Base-by-base conservation (phyloP, 2,329 filamentous ascomycete species). In the Fusarium oligoseptatum region DNA sequence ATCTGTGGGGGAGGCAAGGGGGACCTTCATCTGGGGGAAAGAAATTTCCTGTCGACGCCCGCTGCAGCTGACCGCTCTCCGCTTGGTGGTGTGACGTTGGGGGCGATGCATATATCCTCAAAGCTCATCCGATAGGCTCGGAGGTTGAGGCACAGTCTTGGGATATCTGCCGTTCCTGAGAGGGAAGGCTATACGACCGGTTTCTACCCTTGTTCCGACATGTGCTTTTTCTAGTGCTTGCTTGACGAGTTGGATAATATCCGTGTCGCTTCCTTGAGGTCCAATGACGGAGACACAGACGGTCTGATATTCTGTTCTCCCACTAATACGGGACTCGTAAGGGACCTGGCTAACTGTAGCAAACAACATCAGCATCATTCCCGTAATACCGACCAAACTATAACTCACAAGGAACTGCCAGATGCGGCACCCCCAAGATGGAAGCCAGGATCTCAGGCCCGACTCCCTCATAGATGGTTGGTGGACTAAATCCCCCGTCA, bases 331-430 rank as follows among this genome's bases (percentile, higher is more conserved):
- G 14, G 81, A 83, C 17, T 78, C 45, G 37, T 83, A 82, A 1
- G 80, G 72, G 8, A 78, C 52, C 60, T 84, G 80, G 0, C 76
- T 76, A 41, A 83, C 82, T 82, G 27, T 32, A 41, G 15, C 17
- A 43, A 10, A 32, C 27, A 50, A 36, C 36, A 63, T 78, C 55
- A 79, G 66, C 17, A 64, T 12, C 22, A 45, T 39, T 41, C 43
- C n/a, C 1, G 4, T 2, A n/a, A 60, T 29, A 39, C 56, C 20
- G 14, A 9, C 4, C 20, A 62, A 8, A 24, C 2, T 17, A 12
- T 17, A 36, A 79, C 83, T 78, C 77, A 84, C 83, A 82, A 36
- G 83, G 83, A 15, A 82, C 75, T 8, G 80, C 71, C 7, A 84
- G 71, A 32, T 83, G 74, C 2, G 82, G 82, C 34, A 74, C 65